phyloP scores from a whole-genome alignment of 345 rosid species.

The Passiflora organensis region DNA sequence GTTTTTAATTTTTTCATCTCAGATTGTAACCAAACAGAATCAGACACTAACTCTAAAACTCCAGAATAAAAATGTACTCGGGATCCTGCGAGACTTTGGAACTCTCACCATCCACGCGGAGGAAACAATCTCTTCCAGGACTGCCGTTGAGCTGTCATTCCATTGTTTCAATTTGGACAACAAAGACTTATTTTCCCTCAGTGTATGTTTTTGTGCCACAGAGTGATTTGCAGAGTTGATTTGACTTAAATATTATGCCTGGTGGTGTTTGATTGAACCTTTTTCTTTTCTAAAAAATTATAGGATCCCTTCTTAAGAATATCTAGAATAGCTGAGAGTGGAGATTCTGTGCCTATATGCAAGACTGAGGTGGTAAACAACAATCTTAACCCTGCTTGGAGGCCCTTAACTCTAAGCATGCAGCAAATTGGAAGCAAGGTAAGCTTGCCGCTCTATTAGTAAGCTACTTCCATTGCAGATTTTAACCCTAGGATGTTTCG shows the following conservation, averaged over 20 bases:
- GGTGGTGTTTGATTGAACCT: not conserved
- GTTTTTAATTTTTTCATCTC: conserved; percentile 17
- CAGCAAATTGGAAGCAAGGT: conserved; percentile 86
- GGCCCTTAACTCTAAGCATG: conserved; percentile 51
- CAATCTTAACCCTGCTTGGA: conserved; percentile 79
- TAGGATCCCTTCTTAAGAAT: conserved; percentile 87
- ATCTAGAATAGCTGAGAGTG: conserved; percentile 59
- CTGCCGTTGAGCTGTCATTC: conserved; percentile 45
- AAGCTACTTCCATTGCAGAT: not conserved
- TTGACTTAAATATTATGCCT: not conserved
- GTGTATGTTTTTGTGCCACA: conserved; percentile 46
- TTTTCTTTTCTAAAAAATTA: conserved; percentile 1
- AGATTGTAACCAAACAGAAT: conserved; percentile 61
- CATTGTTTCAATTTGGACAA: conserved; percentile 55
- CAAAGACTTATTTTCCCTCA: conserved; percentile 71
- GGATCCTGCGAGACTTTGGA: conserved; percentile 42
- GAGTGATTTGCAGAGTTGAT: not conserved
- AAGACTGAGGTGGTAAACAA: conserved; percentile 70
- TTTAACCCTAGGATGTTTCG: not conserved
- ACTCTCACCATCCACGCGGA: conserved; percentile 65
- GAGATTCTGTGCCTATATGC: conserved; percentile 55
- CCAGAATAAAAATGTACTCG: conserved; percentile 28
- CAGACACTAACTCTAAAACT: conserved; percentile 49
- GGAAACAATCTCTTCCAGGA: conserved; percentile 59
- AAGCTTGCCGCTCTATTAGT: conserved; percentile 21